Conservation (phyloP, 164 flowering plant species). For the Vitis labrusca region DNA sequence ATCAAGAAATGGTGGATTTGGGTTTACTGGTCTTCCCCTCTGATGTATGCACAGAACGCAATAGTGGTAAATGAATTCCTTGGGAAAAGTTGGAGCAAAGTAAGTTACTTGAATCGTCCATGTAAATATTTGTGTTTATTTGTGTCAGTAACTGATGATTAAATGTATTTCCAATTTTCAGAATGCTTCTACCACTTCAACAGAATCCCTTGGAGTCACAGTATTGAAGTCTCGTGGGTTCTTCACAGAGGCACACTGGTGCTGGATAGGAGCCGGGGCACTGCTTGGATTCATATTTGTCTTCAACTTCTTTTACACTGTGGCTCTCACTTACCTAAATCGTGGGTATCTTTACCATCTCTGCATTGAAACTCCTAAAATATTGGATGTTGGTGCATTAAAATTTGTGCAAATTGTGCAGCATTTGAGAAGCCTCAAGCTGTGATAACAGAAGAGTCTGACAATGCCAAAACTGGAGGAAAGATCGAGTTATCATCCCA, state of each 20-base stretch:
- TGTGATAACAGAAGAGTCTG: conserved; percentile 17
- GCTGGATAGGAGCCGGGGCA: conserved; percentile 28
- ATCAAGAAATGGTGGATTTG: no score
- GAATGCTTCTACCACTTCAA: conserved; percentile 10
- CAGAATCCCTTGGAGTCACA: conserved; percentile 14
- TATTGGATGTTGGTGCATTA: neutral
- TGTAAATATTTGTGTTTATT: neutral
- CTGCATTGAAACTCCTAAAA: conserved; percentile 1
- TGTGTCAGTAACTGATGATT: neutral
- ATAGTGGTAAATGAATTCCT: no score
- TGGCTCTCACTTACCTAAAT: conserved; percentile 23
- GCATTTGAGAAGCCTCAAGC: conserved; percentile 33
- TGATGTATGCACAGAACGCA: no score
- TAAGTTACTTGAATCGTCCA: neutral
- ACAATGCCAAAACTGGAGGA: conserved; percentile 15
- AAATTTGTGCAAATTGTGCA: conserved; percentile 13
- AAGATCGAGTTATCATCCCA: conserved; percentile 10
- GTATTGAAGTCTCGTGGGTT: conserved; percentile 25
- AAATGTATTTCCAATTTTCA: neutral
- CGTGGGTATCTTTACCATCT: conserved; percentile 1
- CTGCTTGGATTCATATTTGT: conserved; percentile 16
- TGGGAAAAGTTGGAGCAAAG: no score
- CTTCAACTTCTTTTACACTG: conserved; percentile 13
- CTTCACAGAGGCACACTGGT: conserved; percentile 23
- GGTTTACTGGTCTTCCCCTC: no score